Percentiles rank a stretch among this genome's conserved stretches.
Conservation (phyloP, 768 basidiomycete species). For the Guyanaporus albipodus region DNA sequence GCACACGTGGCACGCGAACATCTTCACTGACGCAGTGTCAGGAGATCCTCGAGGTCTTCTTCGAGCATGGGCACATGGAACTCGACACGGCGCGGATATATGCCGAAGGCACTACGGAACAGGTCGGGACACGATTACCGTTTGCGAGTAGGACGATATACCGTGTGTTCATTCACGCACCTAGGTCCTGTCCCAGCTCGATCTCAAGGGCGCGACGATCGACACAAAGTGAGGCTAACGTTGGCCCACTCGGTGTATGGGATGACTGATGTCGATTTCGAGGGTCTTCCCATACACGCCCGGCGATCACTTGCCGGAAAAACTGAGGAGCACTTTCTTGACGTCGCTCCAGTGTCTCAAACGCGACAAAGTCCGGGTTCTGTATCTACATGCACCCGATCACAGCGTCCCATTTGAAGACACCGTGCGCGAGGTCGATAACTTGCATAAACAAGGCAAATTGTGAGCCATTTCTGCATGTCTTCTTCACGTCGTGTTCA, state of each 20-base stretch:
- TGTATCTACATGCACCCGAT: constrained; percentile 63
- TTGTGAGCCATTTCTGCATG: constrained; percentile 37
- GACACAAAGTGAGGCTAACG: constrained; percentile 46
- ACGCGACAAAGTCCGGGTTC: constrained; percentile 43
- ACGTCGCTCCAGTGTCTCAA: constrained; percentile 44
- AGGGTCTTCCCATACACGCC: constrained; percentile 40
- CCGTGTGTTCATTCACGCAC: not conserved
- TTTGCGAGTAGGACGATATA: too few relatives aligned
- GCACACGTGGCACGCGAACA: constrained; percentile 40
- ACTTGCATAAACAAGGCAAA: constrained; percentile 52
- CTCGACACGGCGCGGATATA: constrained; percentile 53
- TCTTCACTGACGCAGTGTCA: constrained; percentile 36
- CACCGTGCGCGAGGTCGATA: constrained; percentile 50
- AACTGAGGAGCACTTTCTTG: constrained; percentile 42
- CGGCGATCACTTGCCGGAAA: constrained; percentile 41
- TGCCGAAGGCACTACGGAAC: constrained; percentile 52
- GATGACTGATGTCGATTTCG: constrained; percentile 3
- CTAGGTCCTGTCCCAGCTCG: constrained; percentile 39
- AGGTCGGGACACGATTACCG: too few relatives aligned
- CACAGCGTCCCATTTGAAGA: constrained; percentile 53
- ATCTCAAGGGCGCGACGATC: constrained; percentile 38
- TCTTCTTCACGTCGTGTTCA: not conserved
- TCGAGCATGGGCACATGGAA: constrained; percentile 39
- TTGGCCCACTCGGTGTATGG: too few relatives aligned
- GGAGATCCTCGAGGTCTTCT: constrained; percentile 43